phyloP scores from a whole-genome alignment of 1,139 yeast genomes.

The Scheffersomyces quercinus region DNA sequence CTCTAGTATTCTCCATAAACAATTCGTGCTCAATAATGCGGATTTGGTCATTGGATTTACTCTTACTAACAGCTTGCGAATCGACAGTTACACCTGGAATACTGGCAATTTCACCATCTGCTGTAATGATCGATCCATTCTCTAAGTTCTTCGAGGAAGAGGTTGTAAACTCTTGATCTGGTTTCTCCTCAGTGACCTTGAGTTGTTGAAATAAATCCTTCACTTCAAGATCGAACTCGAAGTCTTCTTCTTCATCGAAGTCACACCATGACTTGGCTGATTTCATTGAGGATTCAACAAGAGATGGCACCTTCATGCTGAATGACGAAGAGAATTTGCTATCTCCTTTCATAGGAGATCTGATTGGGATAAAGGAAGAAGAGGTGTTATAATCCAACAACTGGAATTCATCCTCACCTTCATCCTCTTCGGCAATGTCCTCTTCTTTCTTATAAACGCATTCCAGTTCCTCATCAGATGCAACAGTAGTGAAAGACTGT shows the following conservation, averaged over 20 bases:
- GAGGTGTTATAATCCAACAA: conserved; percentile 10
- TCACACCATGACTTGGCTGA: conserved; percentile 39
- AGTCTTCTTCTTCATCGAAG: conserved; percentile 29
- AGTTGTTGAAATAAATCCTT: background rate
- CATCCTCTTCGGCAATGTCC: conserved; percentile 7
- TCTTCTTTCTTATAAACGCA: conserved; percentile 18
- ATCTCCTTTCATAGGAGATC: conserved; percentile 6
- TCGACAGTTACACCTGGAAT: too few species aligned
- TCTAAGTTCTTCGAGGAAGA: too few species aligned
- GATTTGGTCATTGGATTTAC: conserved; percentile 2
- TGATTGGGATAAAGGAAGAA: conserved; percentile 10
- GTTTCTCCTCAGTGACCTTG: background rate
- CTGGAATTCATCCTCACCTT: conserved; percentile 6
- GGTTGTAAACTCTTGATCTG: too few species aligned
- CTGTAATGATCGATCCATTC: too few species aligned
- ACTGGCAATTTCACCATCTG: too few species aligned
- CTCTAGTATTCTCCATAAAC: conserved; percentile 7
- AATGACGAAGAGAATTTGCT: conserved; percentile 1
- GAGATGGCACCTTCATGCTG: conserved; percentile 24
- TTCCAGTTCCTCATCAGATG: conserved; percentile 28
- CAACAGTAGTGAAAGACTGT: background rate
- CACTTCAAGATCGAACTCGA: conserved; percentile 4
- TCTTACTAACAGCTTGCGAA: background rate
- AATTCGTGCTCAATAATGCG: conserved; percentile 7
- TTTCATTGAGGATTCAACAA: conserved; percentile 30